phyloP scores from a whole-genome alignment of 768 basidiomycete species.

The Rhizopogon salebrosus region DNA sequence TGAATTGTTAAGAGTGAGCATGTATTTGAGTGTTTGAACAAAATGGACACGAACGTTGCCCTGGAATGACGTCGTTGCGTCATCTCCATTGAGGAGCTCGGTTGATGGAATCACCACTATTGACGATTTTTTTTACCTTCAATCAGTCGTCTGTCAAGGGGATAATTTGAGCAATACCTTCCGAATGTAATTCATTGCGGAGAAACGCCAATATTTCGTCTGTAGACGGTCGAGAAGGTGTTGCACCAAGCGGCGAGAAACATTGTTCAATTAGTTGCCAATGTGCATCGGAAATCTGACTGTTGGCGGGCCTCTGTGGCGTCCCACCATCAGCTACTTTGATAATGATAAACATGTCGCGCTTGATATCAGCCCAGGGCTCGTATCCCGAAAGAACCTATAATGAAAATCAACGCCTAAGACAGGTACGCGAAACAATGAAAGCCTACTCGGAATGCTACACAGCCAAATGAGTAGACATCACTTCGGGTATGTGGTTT shows the following conservation, averaged over 20 bases:
- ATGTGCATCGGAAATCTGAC: background rate
- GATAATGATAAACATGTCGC: background rate
- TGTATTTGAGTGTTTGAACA: background rate
- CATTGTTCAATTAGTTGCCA: background rate
- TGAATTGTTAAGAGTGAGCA: background rate
- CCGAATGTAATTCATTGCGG: background rate
- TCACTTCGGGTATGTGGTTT: background rate
- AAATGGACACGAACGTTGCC: background rate
- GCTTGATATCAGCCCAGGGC: background rate
- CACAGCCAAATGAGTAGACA: constrained; percentile 20
- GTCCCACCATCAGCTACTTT: background rate
- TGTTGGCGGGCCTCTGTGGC: background rate
- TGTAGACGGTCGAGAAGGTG: background rate
- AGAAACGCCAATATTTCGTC: background rate
- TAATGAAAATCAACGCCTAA: too few species aligned
- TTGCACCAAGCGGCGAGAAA: background rate
- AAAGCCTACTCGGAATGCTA: constrained; percentile 9
- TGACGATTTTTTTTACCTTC: background rate
- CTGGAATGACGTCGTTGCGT: background rate
- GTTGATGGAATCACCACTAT: background rate
- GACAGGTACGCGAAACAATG: background rate
- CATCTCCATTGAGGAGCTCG: background rate
- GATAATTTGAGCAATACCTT: background rate
- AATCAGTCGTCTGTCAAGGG: background rate
- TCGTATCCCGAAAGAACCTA: constrained; percentile 1